Conservation (phyloP, 352 stramenopile genomes). For the Lagenidium giganteum region DNA sequence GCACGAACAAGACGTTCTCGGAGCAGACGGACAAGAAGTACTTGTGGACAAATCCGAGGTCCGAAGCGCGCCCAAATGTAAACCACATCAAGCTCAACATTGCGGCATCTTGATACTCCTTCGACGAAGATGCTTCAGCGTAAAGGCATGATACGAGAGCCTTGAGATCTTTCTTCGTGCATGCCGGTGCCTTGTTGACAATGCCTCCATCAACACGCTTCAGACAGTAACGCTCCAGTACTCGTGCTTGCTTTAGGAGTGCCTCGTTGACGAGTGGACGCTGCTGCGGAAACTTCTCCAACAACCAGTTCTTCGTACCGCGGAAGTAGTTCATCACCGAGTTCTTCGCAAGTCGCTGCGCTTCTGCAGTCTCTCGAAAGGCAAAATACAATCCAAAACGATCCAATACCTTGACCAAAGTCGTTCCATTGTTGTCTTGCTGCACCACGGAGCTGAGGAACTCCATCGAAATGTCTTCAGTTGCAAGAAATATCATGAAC, state of each 20-base stretch:
- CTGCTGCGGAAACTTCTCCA: conserved; percentile 8
- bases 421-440: conserved; percentile 6
- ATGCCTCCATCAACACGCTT: background rate
- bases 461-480: no score
- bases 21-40: conserved; percentile 11
- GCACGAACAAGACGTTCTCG: conserved; percentile 13
- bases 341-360: background rate
- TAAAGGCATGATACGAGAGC: no score
- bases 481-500: no score
- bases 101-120: conserved; percentile 20
- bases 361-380: conserved; percentile 1
- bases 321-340: conserved; percentile 16
- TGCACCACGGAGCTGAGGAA: no score
- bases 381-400: conserved; percentile 18
- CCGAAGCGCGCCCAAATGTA: conserved; percentile 14
- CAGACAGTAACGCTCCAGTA: conserved; percentile 1
- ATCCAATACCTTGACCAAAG: conserved; percentile 16
- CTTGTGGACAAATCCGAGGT: conserved; percentile 12
- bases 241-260: conserved; percentile 3
- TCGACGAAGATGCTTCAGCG: no score
- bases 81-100: conserved; percentile 14
- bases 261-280: conserved; percentile 4
- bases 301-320: conserved; percentile 13
- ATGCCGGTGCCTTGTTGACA: conserved; percentile 6
- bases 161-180: conserved; percentile 10